Evolutionary conservation across 2,329 filamentous ascomycete species (phyloP), one percentile per base, ranked within the genome.

Genomic region (Beauveria sp.): DNA sequence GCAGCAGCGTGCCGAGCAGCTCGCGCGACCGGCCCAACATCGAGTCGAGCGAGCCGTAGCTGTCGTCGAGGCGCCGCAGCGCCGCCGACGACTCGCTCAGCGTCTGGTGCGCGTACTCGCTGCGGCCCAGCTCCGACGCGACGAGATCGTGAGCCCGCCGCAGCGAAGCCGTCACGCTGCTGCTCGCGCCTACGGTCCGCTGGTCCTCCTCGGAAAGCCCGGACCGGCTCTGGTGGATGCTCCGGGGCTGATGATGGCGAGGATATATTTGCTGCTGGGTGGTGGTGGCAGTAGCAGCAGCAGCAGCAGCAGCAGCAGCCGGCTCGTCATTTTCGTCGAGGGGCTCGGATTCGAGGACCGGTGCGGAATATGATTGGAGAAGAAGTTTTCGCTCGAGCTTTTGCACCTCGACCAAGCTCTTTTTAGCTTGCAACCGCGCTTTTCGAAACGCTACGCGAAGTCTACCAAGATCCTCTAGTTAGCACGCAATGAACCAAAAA

Each of bases 21-120:
- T 86, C 87, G 65, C 85, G 83, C 51, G 90, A 93, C 61, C 84
- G 89, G 3, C 84, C 80, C 43, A 99, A 81, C 70, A 97, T 82
- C 14, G 84, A 84, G 68, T 93, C 91, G 5, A 98, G 83, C 55
- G 86, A 86, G 22, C 81, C 86, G 75, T 99, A 99, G 43, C 85
- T 88, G 68, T 96, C 89, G 4, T 88, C 86, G 1, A 99, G 82
- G 65, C 90, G 85, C 58, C 83, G 83, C n/a, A 99, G 82, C 12
- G 93, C 91, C 10, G 86, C 87, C 7, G 90, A 93, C 2, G 89
- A 93, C 77, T 95, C 87, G 64, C 88, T 86, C 68, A 99, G 81
- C 1, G 92, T 96, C 73, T 96, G 88, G 68, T 95, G 88, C 20
- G 93, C 93, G 71, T 96, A 98, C 68, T 90, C 87, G 66, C 91